Evolutionary conservation across 495 filamentous ascomycete genomes (phyloP).

Genomic region (Podospora anserina): DNA sequence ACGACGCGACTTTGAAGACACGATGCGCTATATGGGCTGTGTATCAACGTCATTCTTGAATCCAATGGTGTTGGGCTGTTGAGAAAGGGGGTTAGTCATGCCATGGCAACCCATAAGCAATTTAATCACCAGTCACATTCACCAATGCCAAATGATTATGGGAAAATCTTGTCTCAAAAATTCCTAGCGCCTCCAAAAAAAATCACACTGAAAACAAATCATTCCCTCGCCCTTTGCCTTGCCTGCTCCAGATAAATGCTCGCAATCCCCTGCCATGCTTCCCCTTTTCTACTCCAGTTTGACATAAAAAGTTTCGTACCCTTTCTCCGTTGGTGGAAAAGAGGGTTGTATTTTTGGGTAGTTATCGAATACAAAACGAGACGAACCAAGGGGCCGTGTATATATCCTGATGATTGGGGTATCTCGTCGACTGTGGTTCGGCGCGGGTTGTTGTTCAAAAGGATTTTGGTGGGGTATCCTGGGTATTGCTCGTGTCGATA

Average conservation of each 20-base stretch:
- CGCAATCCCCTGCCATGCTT: neutral
- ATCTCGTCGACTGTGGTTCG: neutral
- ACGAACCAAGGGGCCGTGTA: neutral
- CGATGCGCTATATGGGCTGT: too few species aligned
- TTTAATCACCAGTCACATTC: neutral
- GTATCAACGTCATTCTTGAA: too few species aligned
- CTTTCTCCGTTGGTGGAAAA: neutral
- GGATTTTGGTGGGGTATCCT: neutral
- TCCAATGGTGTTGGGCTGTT: too few species aligned
- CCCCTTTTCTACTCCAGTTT: neutral
- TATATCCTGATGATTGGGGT: neutral
- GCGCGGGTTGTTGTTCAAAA: neutral
- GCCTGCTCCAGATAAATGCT: neutral
- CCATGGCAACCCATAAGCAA: too few species aligned
- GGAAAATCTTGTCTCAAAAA: neutral
- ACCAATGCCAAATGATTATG: neutral
- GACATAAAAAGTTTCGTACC: neutral
- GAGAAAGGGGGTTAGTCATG: too few species aligned
- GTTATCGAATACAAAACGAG: neutral
- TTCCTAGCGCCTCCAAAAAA: neutral
- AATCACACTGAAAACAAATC: neutral
- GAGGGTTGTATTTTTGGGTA: neutral
- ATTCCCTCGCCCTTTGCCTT: neutral
- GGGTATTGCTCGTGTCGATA: neutral
- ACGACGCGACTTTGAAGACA: too few species aligned